Base-by-base conservation (phyloP, 768 basidiomycete species). In the Suillus clintonianus region DNA sequence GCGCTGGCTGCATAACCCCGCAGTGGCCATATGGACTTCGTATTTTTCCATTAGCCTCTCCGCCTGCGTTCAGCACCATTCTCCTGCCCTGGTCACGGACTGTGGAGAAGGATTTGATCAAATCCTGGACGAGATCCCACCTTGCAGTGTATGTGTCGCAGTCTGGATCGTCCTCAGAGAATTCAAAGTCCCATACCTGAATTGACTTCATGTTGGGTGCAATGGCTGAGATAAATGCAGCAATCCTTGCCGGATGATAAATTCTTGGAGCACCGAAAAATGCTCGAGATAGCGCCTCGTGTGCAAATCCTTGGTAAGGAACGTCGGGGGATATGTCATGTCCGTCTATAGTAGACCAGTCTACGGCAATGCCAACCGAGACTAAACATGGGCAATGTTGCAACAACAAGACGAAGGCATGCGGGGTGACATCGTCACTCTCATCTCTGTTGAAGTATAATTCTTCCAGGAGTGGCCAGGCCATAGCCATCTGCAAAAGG, bases 151-250 rank as follows among this genome's bases (percentile, higher is more conserved):
- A 75, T 64, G 69, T 74, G 6, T 75, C 70, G 11, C 24, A 27
- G 24, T 59, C 22, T 37, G 15, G 30, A 19, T 56, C 30, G 17
- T 10, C 39, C 22, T 5, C 22, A 19, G 13, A 9, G 22, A 7
- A 14, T 2, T n/a, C 22, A 34, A 2, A 4, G 24, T 9, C 68
- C 74, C 73, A 74, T 39, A 69, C 72, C 5, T 54, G 64, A 58
- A 74, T 69, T 41, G 69, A 69, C 27, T 71, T 68, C 1, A 76
- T 0, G 1, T 76, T 74, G 2, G 73, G 73, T 1, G 73, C 74
- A 30, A 74, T 65, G 0, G 69, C 68, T n/a, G 73, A 76, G n/a
- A 74, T 9, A 22, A 72, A 74, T 2, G 67, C 60, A 0, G 73
- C 73, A 13, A 74, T 27, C 2, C 5, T 2, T 54, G 6, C 17